phyloP scores from a whole-genome alignment of 371 early-diverging fungal genomes.

The Circinella umbellata region DNA sequence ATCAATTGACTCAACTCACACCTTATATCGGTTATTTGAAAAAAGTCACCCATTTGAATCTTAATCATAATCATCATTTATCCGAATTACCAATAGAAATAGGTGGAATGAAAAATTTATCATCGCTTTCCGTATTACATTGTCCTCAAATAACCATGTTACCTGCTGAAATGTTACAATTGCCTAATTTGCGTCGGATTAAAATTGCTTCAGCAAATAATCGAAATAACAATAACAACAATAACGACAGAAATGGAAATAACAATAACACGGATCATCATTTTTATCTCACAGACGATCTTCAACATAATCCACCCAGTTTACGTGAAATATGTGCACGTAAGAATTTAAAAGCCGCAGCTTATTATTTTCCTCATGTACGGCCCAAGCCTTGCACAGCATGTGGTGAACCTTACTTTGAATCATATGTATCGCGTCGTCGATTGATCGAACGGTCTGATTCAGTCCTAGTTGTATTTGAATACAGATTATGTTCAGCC shows the following conservation, averaged over 20 bases:
- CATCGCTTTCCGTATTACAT: constrained; percentile 66
- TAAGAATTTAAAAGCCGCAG: constrained; percentile 60
- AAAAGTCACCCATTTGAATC: constrained; percentile 42
- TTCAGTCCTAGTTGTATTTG: constrained; percentile 54
- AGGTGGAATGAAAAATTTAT: constrained; percentile 46
- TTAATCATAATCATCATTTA: constrained; percentile 60
- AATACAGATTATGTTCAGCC: constrained; percentile 75
- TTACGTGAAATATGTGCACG: constrained; percentile 80
- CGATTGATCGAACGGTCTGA: constrained; percentile 66
- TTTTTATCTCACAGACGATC: constrained; percentile 23
- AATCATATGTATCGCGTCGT: constrained; percentile 60
- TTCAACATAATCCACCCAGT: constrained; percentile 49
- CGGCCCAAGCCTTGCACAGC: constrained; percentile 76
- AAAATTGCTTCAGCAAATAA: constrained; percentile 35
- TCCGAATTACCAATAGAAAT: constrained; percentile 60
- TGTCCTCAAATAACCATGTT: constrained; percentile 65
- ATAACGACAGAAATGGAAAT: too few relatives aligned
- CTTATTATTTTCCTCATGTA: constrained; percentile 57
- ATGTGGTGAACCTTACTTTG: constrained; percentile 88
- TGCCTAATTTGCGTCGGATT: constrained; percentile 71
- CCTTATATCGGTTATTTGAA: constrained; percentile 62
- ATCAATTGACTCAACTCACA: constrained; percentile 68
- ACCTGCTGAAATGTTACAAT: constrained; percentile 75
- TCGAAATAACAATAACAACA: not conserved
- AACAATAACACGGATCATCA: constrained; percentile 43